Evolutionary conservation across 345 rosid species (phyloP), one percentile per base, ranked within the genome.

Genomic region (Hibiscus tridactylites): DNA sequence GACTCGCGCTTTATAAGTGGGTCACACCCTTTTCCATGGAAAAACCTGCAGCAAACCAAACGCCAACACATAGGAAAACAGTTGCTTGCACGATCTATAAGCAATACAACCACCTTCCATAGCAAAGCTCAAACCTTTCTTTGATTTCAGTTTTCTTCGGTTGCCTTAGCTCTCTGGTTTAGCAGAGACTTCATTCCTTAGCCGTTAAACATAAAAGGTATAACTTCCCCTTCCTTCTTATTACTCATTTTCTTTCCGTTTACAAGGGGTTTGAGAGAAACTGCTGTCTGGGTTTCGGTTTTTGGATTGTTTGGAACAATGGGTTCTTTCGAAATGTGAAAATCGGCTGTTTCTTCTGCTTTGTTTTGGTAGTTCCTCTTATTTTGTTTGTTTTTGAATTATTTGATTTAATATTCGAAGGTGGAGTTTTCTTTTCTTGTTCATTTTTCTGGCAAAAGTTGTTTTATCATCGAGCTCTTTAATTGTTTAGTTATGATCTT

Each of bases 11-110:
- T 49, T 49, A 49, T 49, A 49, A 49, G 53, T 13, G n/a, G 53
- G 53, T 49, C 53, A 44, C 35, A 44, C 70, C 24, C 9, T 39
- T 12, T 33, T 33, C 69, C 60, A 2, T 58, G 26, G 4, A 61
- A 35, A 47, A 47, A n/a, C 24, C 50, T 50, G 75, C 68, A 62
- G 52, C 49, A 50, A 63, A 24, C 35, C 75, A 52, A 66, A 11
- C 39, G 50, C 33, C 9, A 66, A 66, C 39, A 44, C 46, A 9
- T 26, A 37, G n/a, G 6, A 2, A 33, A 58, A 47, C 66, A 66
- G 56, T 65, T 29, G 56, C 72, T 57, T 52, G 75, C 75, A 62
- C 69, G 75, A n/a, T 62, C 75, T 62, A 28, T 26, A 24, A 73
- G 44, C 69, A 7, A 19, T 62, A 33, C 33, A 71, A 71, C 11